These are phyloP conservation scores for Pythium brachiatum DNA, from an alignment of 352 stramenopile species.

Conservation along the genomic window DNA sequence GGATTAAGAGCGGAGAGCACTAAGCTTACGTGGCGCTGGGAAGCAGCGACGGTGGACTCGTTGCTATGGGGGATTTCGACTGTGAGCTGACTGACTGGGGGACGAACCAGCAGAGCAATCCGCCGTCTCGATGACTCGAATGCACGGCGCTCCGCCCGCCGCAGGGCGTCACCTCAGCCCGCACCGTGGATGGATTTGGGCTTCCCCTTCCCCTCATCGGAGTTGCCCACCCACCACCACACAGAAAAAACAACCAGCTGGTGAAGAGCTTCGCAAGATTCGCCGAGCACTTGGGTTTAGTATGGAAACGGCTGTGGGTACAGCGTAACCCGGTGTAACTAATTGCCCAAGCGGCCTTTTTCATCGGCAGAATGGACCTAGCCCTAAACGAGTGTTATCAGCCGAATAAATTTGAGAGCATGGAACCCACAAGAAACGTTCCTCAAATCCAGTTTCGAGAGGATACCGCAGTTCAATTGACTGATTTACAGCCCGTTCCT, in stretches of 20 bases:
- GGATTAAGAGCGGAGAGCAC: not conserved
- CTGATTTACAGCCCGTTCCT: not conserved
- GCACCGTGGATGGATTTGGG: conserved; percentile 2
- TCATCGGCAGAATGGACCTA: conserved; percentile 1
- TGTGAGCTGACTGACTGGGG: not conserved
- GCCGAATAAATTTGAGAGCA: conserved; percentile 5
- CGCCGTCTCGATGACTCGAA: conserved; percentile 1
- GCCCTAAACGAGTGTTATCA: conserved; percentile 19
- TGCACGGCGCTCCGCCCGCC: not conserved
- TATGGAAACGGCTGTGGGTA: conserved; percentile 6
- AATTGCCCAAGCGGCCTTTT: conserved; percentile 11
- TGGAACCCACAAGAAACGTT: conserved; percentile 18
- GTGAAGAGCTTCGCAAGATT: not conserved
- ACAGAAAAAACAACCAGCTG: conserved; percentile 7
- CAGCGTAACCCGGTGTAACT: conserved; percentile 7
- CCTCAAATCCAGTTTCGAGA: conserved; percentile 16
- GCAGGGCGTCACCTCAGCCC: not conserved
- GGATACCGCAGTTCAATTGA: not conserved
- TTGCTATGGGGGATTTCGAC: not conserved
- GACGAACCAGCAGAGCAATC: not conserved
- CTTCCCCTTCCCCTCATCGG: conserved; percentile 16
- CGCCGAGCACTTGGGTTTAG: conserved; percentile 5
- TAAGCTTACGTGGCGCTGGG: conserved; percentile 2
- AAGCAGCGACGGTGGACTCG: not conserved
- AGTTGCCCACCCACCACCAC: not conserved